Conservation (phyloP, 2,329 filamentous ascomycete species). For the Orbilia quercus region DNA sequence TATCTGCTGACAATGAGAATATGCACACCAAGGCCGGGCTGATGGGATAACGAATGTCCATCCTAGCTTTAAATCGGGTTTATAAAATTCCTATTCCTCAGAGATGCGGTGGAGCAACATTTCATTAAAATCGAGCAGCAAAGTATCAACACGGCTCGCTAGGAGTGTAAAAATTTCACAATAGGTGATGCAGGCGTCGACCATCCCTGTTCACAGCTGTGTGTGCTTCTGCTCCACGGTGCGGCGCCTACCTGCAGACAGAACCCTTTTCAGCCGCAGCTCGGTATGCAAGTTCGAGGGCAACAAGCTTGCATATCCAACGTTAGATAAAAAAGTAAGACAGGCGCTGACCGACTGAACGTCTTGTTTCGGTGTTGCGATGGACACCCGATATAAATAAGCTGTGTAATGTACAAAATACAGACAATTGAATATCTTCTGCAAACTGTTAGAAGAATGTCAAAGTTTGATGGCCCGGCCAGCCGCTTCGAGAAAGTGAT, state of each 20-base stretch:
- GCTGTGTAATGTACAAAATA: too few species aligned
- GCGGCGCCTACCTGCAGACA: constrained; percentile 6
- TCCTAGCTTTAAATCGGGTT: not conserved
- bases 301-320: not conserved
- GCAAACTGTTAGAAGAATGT: not conserved
- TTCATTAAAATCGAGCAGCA: not conserved
- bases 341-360: too few species aligned
- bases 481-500: constrained; percentile 21
- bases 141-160: constrained; percentile 17
- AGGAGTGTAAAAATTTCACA: not conserved
- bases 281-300: not conserved
- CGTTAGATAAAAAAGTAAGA: not conserved
- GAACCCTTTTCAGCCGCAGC: constrained; percentile 14
- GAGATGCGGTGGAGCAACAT: not conserved
- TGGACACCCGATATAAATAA: too few species aligned
- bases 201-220: not conserved
- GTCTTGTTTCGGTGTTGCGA: not conserved
- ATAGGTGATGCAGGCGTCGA: not conserved
- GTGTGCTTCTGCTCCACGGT: not conserved
- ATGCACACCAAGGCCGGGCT: too few species aligned
- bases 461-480: not conserved
- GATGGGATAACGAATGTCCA: too few species aligned
- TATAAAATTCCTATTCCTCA: not conserved
- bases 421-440: too few species aligned
- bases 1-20: too few species aligned